Percentiles rank a stretch among this genome's conserved stretches.
Conservation (phyloP, 345 rosid genomes). For the Adansonia digitata region DNA sequence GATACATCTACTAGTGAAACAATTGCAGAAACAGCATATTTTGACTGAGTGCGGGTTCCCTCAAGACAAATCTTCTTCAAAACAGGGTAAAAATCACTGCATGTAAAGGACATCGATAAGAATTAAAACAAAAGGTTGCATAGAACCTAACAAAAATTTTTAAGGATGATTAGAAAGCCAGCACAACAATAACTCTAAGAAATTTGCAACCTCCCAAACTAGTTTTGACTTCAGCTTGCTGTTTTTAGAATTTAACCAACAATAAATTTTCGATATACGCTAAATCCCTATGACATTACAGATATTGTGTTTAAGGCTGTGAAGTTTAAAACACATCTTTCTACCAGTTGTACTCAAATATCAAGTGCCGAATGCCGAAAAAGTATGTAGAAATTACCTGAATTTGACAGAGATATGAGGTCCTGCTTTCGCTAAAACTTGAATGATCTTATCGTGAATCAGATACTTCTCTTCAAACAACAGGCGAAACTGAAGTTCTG, state of each 20-base stretch:
- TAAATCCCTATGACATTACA: background rate
- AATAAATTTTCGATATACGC: background rate
- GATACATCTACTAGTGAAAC: conserved; percentile 60
- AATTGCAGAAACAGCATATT: conserved; percentile 79
- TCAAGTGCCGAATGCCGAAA: conserved; percentile 1
- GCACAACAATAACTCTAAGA: background rate
- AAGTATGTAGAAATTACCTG: conserved; percentile 39
- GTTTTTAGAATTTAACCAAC: background rate
- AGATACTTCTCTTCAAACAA: conserved; percentile 47
- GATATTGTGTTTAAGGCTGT: background rate
- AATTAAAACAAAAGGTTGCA: background rate
- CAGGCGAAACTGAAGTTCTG: conserved; percentile 46
- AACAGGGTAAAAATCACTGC: conserved; percentile 61
- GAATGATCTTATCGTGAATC: conserved; percentile 42
- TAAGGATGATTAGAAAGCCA: background rate
- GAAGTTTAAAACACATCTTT: conserved; percentile 7
- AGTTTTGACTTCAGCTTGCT: background rate
- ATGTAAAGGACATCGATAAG: conserved; percentile 11
- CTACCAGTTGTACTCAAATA: background rate
- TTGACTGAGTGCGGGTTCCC: conserved; percentile 80
- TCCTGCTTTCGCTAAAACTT: conserved; percentile 65
- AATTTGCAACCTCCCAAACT: conserved; percentile 1
- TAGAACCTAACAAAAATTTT: background rate
- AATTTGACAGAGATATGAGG: conserved; percentile 54
- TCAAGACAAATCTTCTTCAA: conserved; percentile 62